Evolutionary conservation across 1,284 basidiomycete genomes (phyloP).

Genomic region (Schizopora paradoxa): DNA sequence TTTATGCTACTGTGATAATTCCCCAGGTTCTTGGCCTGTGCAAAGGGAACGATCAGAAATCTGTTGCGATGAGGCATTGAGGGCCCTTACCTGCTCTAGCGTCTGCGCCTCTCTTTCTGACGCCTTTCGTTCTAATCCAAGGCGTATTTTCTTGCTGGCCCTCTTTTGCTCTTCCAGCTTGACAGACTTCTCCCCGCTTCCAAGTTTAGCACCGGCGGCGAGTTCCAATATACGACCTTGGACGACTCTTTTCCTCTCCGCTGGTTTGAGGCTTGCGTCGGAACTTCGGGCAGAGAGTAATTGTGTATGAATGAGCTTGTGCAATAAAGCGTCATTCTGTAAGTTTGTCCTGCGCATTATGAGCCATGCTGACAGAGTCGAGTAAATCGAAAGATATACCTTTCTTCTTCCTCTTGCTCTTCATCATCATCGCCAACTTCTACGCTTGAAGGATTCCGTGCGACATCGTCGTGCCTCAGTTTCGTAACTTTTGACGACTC

Average conservation of each 20-base stretch:
- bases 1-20: slow-evolving; percentile 77
- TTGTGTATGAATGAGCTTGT: slow-evolving; percentile 71
- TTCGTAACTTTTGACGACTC: slow-evolving; percentile 75
- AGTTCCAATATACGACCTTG: slow-evolving; percentile 70
- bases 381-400: slow-evolving; percentile 24
- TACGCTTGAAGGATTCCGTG: slow-evolving; percentile 17
- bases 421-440: slow-evolving; percentile 25
- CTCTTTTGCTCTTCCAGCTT: slow-evolving; percentile 57
- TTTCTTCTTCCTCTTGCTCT: slow-evolving; percentile 45
- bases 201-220: slow-evolving; percentile 57
- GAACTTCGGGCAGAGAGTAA: slow-evolving; percentile 63
- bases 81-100: slow-evolving; percentile 54
- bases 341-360: slow-evolving; percentile 50
- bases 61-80: slow-evolving; percentile 12
- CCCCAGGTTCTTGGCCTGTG: slow-evolving; percentile 69
- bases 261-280: slow-evolving; percentile 55
- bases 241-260: slow-evolving; percentile 63
- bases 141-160: slow-evolving; percentile 63
- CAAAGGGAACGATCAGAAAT: slow-evolving; percentile 10
- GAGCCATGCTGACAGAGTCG: not conserved
- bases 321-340: slow-evolving; percentile 70
- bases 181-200: slow-evolving; percentile 61
- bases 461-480: slow-evolving; percentile 35
- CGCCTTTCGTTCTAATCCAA: slow-evolving; percentile 60
- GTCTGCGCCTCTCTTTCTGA: slow-evolving; percentile 45